Base-by-base conservation (phyloP, 306 rosid genomes). In the Ormosia emarginata region DNA sequence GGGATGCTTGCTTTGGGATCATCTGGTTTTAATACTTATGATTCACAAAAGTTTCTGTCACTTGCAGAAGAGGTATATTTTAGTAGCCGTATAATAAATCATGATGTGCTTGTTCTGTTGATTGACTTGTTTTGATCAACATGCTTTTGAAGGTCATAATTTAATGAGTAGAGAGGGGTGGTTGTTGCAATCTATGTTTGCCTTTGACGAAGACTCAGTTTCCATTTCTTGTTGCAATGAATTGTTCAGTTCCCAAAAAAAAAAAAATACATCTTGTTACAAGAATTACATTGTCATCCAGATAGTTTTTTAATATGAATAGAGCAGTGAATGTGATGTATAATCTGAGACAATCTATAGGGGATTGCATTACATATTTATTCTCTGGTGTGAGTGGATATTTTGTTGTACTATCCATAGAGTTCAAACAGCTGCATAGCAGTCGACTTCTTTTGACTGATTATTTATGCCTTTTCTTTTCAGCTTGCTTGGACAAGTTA, bases 401-500 rank as follows among this genome's bases (percentile, higher is more conserved):
- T 56, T 73, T 50, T 49, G 6, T 63, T 61, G 74, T n/a, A 8
- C 46, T 33, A 53, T 56, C 24, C 46, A 0, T 24, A 24, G 24
- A 24, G 24, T 33, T 24, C 24, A n/a, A 57, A 69, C 69, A 17
- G 32, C 8, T 65, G 50, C 5, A 49, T 18, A 4, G n/a, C 32
- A 34, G 6, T 43, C 33, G 9, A 37, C 43, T 75, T 43, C 24
- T 3, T 37, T 70, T 78, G 29, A 74, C 68, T 71, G 66, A 82
- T 43, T 67, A 7, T 75, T 7, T n/a, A 66, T 73, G 78, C 29
- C 67, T 24, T 74, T 77, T 56, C 73, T 82, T 78, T 71, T 77
- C 90, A 96, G 99, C 97, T 96, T 90, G 99, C 99, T 76, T 96
- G 99, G 99, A 96, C 99, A 67, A 94, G 99, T 87, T 96, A 96